These are phyloP conservation scores for Teunomyces aglyptinius DNA, from an alignment of 805 yeast genomes.

Conservation along the genomic window DNA sequence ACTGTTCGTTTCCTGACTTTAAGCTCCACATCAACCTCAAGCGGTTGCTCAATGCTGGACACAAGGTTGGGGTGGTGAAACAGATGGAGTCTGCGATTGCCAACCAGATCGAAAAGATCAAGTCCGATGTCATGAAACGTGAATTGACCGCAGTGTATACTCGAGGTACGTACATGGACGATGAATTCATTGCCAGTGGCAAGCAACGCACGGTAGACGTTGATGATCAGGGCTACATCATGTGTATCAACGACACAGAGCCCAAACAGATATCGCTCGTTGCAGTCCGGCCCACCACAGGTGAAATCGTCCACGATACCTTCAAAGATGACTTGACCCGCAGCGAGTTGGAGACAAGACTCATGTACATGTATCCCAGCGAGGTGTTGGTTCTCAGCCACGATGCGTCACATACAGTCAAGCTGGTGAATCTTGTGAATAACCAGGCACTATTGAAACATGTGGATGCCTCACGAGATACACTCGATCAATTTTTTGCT, in stretches of 20 bases:
- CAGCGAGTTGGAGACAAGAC: conserved; percentile 69
- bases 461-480: conserved; percentile 1
- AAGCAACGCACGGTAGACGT: conserved; percentile 18
- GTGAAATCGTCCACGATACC: conserved; percentile 69
- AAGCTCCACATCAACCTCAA: conserved; percentile 75
- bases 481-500: conserved; percentile 15
- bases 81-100: conserved; percentile 81
- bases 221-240: conserved; percentile 43
- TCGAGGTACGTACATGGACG: conserved; percentile 78
- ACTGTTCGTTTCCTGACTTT: conserved; percentile 80
- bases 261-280: conserved; percentile 29
- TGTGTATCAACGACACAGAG: conserved; percentile 36
- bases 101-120: conserved; percentile 52
- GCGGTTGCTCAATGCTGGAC: conserved; percentile 66
- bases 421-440: conserved; percentile 14
- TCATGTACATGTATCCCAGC: conserved; percentile 71
- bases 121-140: conserved; percentile 58
- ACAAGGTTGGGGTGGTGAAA: conserved; percentile 82
- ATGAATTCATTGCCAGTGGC: conserved; percentile 26
- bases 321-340: conserved; percentile 60
- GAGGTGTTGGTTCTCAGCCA: conserved; percentile 55
- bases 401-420: conserved; percentile 22
- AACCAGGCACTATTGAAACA: not conserved
- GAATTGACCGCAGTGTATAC: conserved; percentile 72
- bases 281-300: conserved; percentile 69